Evolutionary conservation across 768 basidiomycete genomes (phyloP), one percentile per base, ranked within the genome.

Genomic region (Lenzites betulinus): DNA sequence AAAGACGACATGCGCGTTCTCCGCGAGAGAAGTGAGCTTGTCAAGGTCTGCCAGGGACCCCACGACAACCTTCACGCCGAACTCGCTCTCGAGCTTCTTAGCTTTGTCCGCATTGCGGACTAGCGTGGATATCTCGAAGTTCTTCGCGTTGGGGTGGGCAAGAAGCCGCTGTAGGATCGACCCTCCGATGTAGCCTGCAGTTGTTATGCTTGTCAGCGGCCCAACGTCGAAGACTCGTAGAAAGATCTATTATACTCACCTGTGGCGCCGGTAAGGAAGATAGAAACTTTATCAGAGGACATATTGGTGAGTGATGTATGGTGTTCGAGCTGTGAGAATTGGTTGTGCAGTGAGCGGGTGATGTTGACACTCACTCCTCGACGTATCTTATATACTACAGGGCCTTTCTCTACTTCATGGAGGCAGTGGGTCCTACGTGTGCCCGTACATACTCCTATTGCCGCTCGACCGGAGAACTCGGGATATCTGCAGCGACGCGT

Each of bases 121-220:
- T 18, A 85, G 77, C 22, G 72, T 71, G 0, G 77, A 80, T 49
- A 79, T 77, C 1, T 75, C 66, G 63, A 81, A 81, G 11, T 72
- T 73, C 53, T 73, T 70, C 4, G 75, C 64, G 18, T 73, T 74
- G 16, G 77, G 73, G 62, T 83, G 80, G 18, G 69, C 66, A 52
- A 85, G 70, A n/a, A 85, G 74, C 25, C 74, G 76, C 2, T 75
- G 61, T 0, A 86, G 73, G 35, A 83, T 79, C 7, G 79, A 77
- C n/a, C 82, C 85, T 4, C 83, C 83, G 42, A 52, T 62, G 20
- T 56, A 62, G 4, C 60, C 60, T 62, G 53, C 13, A 33, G 30
- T 33, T 5, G 38, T 13, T 3, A 39, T 18, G 15, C 3, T 4
- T 7, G 38, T 39, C 7, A 39, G 38, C 15, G 13, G 15, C 15